Evolutionary conservation across 2,329 filamentous ascomycete genomes (phyloP).

Genomic region (Akanthomyces muscarius): DNA sequence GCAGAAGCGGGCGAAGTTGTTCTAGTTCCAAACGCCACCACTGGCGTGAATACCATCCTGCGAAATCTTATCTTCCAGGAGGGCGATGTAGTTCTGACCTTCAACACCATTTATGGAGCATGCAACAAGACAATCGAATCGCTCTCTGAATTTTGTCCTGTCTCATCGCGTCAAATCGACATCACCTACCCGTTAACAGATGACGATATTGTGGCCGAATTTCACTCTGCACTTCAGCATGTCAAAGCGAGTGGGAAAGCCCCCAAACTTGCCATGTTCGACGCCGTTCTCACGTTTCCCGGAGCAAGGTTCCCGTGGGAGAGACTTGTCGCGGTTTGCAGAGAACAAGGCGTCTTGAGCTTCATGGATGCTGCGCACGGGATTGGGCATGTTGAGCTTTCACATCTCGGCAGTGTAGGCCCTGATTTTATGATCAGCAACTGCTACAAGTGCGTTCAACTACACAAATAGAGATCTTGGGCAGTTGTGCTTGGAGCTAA

Average conservation of each 20-base stretch:
- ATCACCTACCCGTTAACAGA: conserved; percentile 59
- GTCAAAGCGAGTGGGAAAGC: conserved; percentile 47
- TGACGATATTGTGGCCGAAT: conserved; percentile 45
- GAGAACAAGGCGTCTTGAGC: conserved; percentile 56
- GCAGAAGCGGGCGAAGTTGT: conserved; percentile 57
- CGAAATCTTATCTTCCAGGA: conserved; percentile 57
- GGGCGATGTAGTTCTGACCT: conserved; percentile 64
- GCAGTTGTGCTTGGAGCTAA: too few relatives aligned
- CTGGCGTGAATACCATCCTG: conserved; percentile 62
- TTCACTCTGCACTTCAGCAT: conserved; percentile 33
- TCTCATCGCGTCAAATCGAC: conserved; percentile 43
- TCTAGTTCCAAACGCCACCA: conserved; percentile 68
- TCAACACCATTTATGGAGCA: conserved; percentile 63
- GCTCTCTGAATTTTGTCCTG: conserved; percentile 53
- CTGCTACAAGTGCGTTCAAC: conserved; percentile 51
- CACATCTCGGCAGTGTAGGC: conserved; percentile 49
- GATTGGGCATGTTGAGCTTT: conserved; percentile 64
- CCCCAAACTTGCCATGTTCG: conserved; percentile 63
- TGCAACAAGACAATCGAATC: conserved; percentile 61
- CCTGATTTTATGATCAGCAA: conserved; percentile 73
- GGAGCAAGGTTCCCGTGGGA: conserved; percentile 70
- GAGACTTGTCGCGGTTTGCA: conserved; percentile 52
- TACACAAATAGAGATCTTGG: too few relatives aligned
- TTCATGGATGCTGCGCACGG: conserved; percentile 69
- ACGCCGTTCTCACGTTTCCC: conserved; percentile 64